Evolutionary conservation across 164 flowering plant genomes (phyloP).

Genomic region (Cinnamomum micranthum): DNA sequence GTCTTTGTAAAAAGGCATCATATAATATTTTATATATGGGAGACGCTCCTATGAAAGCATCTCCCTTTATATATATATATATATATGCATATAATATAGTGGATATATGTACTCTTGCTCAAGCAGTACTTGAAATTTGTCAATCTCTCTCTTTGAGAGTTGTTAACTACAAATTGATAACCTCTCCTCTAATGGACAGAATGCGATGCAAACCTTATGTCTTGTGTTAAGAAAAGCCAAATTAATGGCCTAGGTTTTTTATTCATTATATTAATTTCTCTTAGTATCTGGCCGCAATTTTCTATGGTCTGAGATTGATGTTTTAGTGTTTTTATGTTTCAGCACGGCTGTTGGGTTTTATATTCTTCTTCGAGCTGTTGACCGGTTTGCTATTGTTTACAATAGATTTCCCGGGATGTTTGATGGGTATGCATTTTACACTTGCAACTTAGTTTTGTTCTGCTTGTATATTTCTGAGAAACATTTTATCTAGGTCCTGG

Average conservation of each 20-base stretch:
- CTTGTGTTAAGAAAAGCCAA: background rate
- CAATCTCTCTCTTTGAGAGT: too few relatives aligned
- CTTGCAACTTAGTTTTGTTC: background rate
- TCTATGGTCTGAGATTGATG: background rate
- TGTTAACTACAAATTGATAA: too few relatives aligned
- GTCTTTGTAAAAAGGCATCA: too few relatives aligned
- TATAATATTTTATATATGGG: too few relatives aligned
- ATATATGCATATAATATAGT: too few relatives aligned
- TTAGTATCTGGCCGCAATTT: background rate
- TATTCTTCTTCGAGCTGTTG: conserved; percentile 89
- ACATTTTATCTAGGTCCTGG: background rate
- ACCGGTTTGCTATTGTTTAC: conserved; percentile 78
- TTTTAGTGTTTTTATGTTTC: conserved; percentile 18
- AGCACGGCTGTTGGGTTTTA: conserved; percentile 80
- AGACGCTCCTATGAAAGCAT: too few relatives aligned
- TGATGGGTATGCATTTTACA: conserved; percentile 56
- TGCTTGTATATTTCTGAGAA: background rate
- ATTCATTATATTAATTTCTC: background rate
- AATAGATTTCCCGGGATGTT: conserved; percentile 88
- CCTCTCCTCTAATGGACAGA: too few relatives aligned
- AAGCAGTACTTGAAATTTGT: too few relatives aligned
- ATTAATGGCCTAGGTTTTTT: background rate
- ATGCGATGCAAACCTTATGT: background rate
- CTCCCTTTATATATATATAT: too few relatives aligned
- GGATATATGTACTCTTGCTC: too few relatives aligned